Base-by-base conservation (phyloP, 2,329 filamentous ascomycete species). In the Fusarium camptoceras region DNA sequence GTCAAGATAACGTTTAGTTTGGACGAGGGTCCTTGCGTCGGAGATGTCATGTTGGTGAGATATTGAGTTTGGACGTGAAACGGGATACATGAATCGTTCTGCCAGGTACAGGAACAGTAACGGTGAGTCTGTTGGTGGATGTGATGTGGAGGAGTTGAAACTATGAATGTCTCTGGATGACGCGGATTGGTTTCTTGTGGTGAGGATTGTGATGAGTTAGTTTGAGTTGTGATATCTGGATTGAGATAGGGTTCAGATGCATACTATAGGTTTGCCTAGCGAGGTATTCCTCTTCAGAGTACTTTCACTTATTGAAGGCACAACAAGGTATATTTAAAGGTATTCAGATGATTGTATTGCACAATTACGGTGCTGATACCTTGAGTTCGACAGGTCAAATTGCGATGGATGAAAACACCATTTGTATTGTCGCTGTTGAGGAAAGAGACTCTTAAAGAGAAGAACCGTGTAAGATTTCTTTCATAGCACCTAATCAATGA, bases 1-100 rank as follows among this genome's bases (percentile, higher is more conserved):
- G 34, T 48, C 53, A 16, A 25, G 30, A 43, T 25, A 22, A 48
- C 42, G 27, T 66, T 53, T 66, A 66, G 62, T 59, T 48, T 55
- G 47, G 63, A 60, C 43, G 61, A 25, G 20, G 34, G n/a, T 27
- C 31, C 24, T 51, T 16, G 24, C 18, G 24, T 27, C 25, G 31
- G 34, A 37, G 18, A 37, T 37, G 34, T 37, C 6, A 37, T 37
- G 10, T 28, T 28, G n/a, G 34, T 28, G n/a, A 18, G 24, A 53
- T 53, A 53, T 53, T 53, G 34, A 53, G 49, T 53, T 53, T 27
- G 14, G 5, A 27, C 18, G 34, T 53, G 49, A 53, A 53, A 53
- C 49, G 8, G 34, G 11, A 37, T 12, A 28, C 34, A 42, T 15
- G 34, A 51, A 12, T 53, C n/a, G 25, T n/a, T 22, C 18, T 37